These are phyloP conservation scores for Nicotiana benthamiana DNA, from an alignment of 257 asterid species.

Conservation along the genomic window DNA sequence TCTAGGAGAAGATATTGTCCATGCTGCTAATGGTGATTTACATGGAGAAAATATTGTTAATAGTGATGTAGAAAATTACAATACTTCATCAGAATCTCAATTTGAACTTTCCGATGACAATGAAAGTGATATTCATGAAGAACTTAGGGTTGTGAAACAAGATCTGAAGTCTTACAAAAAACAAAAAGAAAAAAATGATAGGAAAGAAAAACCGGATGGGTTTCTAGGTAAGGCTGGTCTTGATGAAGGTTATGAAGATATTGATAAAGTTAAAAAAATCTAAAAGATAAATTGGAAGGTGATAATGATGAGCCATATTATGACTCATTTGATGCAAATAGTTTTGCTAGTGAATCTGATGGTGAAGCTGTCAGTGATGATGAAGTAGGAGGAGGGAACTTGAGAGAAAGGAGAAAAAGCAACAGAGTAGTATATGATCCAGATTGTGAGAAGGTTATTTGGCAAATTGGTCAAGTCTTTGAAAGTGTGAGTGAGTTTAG, in stretches of 20 bases:
- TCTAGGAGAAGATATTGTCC: no score
- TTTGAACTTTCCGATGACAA: no score
- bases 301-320: neutral
- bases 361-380: neutral
- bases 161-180: neutral
- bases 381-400: neutral
- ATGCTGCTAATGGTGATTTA: no score
- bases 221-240: neutral
- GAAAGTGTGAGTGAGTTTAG: no score
- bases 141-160: neutral
- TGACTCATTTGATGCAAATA: neutral
- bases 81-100: no score
- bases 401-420: neutral
- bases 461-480: no score
- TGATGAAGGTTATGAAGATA: neutral
- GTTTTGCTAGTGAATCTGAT: neutral
- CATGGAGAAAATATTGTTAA: no score
- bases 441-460: no score
- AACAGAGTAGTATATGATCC: no score
- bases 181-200: no score
- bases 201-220: neutral
- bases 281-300: neutral
- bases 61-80: no score
- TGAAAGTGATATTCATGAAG: no score
- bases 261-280: neutral